A percentile compares a stretch with the other conserved stretches of the same genome.
These are phyloP conservation scores for Penicillium sp. DNA, from an alignment of 2,329 filamentous ascomycete genomes.

Conservation along the genomic window DNA sequence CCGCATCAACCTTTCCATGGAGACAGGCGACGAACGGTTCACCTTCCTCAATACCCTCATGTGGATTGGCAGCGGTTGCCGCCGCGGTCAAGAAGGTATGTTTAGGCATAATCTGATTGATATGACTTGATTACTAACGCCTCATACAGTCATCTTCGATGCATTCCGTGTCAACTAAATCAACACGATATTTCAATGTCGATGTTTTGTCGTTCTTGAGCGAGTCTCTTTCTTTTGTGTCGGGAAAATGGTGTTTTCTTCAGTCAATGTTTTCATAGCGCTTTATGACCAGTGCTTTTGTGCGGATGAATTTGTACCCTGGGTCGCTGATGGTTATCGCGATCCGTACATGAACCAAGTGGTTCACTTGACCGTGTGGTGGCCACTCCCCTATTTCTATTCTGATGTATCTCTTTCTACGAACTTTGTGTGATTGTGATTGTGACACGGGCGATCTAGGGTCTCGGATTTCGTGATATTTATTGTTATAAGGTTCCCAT, in stretches of 20 bases:
- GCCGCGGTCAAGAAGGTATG: slow-evolving; percentile 48
- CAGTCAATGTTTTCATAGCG: slow-evolving; percentile 9
- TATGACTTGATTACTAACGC: slow-evolving; percentile 5
- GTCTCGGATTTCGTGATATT: background rate
- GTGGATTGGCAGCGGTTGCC: slow-evolving; percentile 53
- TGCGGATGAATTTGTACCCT: slow-evolving; percentile 2
- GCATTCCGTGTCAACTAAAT: slow-evolving; percentile 38
- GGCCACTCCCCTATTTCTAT: background rate
- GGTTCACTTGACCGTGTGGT: background rate
- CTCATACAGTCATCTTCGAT: slow-evolving; percentile 34
- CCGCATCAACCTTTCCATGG: slow-evolving; percentile 49
- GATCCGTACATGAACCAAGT: background rate
- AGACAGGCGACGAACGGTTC: slow-evolving; percentile 53
- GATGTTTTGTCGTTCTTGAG: slow-evolving; percentile 23
- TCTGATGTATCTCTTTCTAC: slow-evolving; percentile 17
- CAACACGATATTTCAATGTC: slow-evolving; percentile 6
- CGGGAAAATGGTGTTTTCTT: slow-evolving; percentile 25
- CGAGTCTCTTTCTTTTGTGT: slow-evolving; percentile 9
- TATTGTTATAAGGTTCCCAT: background rate
- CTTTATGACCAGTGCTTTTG: slow-evolving; percentile 9
- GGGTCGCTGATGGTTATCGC: background rate
- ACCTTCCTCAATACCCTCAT: slow-evolving; percentile 51
- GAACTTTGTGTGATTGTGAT: background rate
- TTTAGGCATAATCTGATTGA: background rate
- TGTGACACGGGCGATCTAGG: background rate